Base-by-base conservation (phyloP, 768 basidiomycete species). In the Agrocybe praecox region DNA sequence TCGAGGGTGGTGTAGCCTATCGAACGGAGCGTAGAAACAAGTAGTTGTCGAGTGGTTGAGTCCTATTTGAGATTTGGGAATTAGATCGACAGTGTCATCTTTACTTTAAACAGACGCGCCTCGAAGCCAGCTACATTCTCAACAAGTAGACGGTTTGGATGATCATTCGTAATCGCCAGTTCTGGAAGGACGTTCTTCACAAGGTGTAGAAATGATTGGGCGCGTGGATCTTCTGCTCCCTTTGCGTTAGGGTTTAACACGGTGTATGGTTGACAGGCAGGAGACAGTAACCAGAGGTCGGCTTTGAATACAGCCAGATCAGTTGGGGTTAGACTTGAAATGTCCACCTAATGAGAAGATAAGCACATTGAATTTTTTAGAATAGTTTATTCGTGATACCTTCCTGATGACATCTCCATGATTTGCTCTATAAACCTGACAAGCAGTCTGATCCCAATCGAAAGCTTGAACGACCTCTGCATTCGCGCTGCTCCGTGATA, bases 101-200 rank as follows among this genome's bases (percentile, higher is more conserved):
- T 12, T 17, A 61, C 22, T 29, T 22, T 10, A 21, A 51, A 33
- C 6, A n/a, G 40, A 70, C 69, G 64, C 67, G 90, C 91, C 84
- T 91, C 89, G 62, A 93, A 93, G 8, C 90, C 90, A 10, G 86
- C 89, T 3, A 94, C 92, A 62, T 93, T 93, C 66, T 93, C 92
- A 9, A 94, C 75, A 11, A 93, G 76, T 10, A 93, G 65, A 56
- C 79, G 80, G 2, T 70, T 72, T 5, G 92, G 92, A 53, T 85
- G 82, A 4, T 69, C 70, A 33, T 74, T 63, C 9, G 63, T 65
- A 4, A 60, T 55, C 9, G 74, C 81, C 49, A 93, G 68, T 23
- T 81, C 78, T 0, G 90, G 89, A 0, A 93, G 74, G 21, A 93
- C 77, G 22, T 69, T 67, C 56, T 82, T 76, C 42, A 92, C 74